phyloP scores from a whole-genome alignment of 2,329 filamentous ascomycete species.

The Sporothrix inflata region DNA sequence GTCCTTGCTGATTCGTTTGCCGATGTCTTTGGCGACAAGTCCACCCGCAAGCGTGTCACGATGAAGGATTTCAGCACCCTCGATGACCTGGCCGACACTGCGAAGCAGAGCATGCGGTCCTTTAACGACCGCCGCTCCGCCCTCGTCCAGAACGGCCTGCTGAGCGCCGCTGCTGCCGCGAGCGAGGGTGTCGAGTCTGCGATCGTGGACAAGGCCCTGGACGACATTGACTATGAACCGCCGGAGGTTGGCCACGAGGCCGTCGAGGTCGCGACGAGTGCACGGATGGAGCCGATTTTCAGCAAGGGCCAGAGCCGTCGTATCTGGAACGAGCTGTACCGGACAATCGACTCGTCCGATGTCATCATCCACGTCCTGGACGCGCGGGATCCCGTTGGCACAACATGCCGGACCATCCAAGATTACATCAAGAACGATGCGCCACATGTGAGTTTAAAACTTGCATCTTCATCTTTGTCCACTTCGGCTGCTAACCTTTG shows the following conservation, averaged over 20 bases:
- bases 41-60: constrained; percentile 85
- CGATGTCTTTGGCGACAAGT: constrained; percentile 90
- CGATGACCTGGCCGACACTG: constrained; percentile 78
- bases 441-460: constrained; percentile 60
- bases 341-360: constrained; percentile 89
- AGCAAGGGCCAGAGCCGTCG: constrained; percentile 93
- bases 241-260: constrained; percentile 32
- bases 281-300: constrained; percentile 82
- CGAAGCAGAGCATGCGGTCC: constrained; percentile 76
- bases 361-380: constrained; percentile 95
- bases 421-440: constrained; percentile 94
- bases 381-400: constrained; percentile 86
- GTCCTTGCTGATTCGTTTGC: constrained; percentile 59
- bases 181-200: constrained; percentile 52
- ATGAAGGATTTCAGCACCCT: constrained; percentile 70
- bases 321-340: constrained; percentile 86
- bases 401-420: constrained; percentile 84
- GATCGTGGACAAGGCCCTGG: constrained; percentile 42
- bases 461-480: neutral
- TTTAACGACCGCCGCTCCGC: constrained; percentile 71
- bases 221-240: constrained; percentile 41
- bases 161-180: constrained; percentile 60
- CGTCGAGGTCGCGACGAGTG: constrained; percentile 50
- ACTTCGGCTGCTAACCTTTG: neutral
- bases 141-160: constrained; percentile 72